Evolutionary conservation across 768 basidiomycete species (phyloP), one percentile per base, ranked within the genome.

Genomic region (Lentinula boryana): DNA sequence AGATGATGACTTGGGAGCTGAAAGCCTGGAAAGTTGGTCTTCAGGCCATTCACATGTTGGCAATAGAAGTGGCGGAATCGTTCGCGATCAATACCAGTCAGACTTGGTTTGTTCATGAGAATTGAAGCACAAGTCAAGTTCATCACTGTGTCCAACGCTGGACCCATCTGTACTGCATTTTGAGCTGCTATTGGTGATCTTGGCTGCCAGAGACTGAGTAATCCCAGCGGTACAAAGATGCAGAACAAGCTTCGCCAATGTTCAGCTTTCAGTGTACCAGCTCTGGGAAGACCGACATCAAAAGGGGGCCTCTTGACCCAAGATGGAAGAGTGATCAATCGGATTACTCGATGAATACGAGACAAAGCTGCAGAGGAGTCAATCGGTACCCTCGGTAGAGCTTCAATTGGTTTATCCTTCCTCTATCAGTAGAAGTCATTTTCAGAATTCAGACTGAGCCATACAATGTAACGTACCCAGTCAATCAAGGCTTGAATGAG

Each of bases 261-360:
- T 2, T 71, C 68, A 2, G 69, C 68, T 49, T 72, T 72, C 23
- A 72, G 48, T 0, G 57, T 70, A 3, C 72, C 67, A 7, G 63
- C 68, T 18, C 5, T 33, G 1, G 41, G 21, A 6, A 40, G 21
- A 1, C 66, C 66, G 48, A 61, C 4, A 18, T 64, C 51, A 7
- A 8, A 15, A 23, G 66, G 66, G 15, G 61, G 59, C 1, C 31
- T 23, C 7, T 10, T 13, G 21, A 63, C 10, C 63, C 66, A 64
- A 2, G 60, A 5, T 16, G 55, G 55, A 8, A 44, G 13, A 41
- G 21, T 27, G 21, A 31, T 43, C 13, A 41, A 5, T 3, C n/a
- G 36, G n/a, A 60, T 53, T 12, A 7, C 35, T 7, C 21, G 16
- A 21, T 56, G 36, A 13, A 56, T 16, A 3, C 55, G 36, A 10